These are phyloP conservation scores for Erodium moschatum DNA, from an alignment of 441 rosid genomes.

Conservation along the genomic window DNA sequence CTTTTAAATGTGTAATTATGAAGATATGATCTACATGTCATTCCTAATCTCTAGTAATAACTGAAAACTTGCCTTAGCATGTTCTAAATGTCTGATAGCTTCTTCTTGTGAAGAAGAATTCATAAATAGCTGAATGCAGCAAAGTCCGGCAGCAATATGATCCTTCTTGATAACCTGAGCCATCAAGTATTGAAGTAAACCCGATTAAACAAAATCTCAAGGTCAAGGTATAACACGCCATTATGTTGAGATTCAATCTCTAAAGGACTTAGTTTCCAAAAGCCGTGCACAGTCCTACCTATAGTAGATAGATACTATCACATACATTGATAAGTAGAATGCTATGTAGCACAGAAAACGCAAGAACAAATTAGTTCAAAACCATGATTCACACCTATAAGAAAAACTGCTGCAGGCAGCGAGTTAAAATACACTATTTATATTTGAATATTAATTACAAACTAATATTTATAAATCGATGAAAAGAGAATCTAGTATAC, in stretches of 20 bases:
- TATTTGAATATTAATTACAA: background rate
- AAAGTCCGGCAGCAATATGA: slow-evolving; percentile 88
- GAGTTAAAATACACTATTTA: background rate
- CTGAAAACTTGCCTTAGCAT: slow-evolving; percentile 54
- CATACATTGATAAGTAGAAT: background rate
- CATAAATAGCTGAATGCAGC: slow-evolving; percentile 91
- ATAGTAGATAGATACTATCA: background rate
- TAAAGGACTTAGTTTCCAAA: background rate
- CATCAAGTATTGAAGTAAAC: slow-evolving; percentile 16
- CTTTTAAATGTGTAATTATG: background rate
- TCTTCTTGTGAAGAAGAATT: slow-evolving; percentile 83
- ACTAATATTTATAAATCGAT: background rate
- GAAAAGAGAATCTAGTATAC: slow-evolving; percentile 29
- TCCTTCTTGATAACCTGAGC: slow-evolving; percentile 89
- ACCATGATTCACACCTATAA: background rate
- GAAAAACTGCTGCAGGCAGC: background rate
- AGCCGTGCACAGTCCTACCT: background rate
- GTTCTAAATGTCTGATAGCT: slow-evolving; percentile 80
- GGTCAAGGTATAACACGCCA: background rate
- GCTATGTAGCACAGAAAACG: background rate
- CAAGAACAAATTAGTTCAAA: background rate
- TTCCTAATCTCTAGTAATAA: no score
- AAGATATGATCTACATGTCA: no score
- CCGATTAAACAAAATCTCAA: background rate
- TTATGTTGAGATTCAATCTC: background rate